Conservation (phyloP, 805 yeast genomes). For the Schwanniomyces occidentalis region DNA sequence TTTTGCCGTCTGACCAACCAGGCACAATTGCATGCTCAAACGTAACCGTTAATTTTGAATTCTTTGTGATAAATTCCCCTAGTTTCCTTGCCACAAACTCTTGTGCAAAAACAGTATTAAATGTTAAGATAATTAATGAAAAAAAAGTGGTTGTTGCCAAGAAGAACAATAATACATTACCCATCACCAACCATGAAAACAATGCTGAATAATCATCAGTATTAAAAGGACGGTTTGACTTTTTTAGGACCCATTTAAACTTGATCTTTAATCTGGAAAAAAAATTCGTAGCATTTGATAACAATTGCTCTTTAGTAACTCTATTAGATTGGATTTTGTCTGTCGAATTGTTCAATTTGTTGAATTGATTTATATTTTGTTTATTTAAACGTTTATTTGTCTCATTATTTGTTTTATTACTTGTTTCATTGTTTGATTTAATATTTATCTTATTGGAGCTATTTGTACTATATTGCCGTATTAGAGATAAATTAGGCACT, state of each 20-base stretch:
- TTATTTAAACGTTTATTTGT: too few species aligned
- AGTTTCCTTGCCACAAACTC: constrained; percentile 79
- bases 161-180: constrained; percentile 75
- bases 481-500: too few species aligned
- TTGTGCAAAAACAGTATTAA: constrained; percentile 86
- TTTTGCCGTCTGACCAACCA: constrained; percentile 86
- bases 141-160: constrained; percentile 92
- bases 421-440: too few species aligned
- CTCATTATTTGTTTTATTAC: too few species aligned
- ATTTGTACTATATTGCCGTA: too few species aligned
- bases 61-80: constrained; percentile 82
- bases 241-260: constrained; percentile 72
- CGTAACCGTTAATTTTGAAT: constrained; percentile 77
- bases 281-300: constrained; percentile 28
- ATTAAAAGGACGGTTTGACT: constrained; percentile 79
- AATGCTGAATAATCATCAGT: constrained; percentile 91
- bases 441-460: too few species aligned
- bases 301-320: constrained; percentile 24
- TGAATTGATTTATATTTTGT: too few species aligned
- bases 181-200: constrained; percentile 88
- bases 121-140: constrained; percentile 70
- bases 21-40: constrained; percentile 95
- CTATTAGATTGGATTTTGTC: constrained; percentile 1
- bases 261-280: constrained; percentile 32
- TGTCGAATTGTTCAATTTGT: too few species aligned